Percentiles rank a stretch among this genome's conserved stretches.
phyloP scores from a whole-genome alignment of 192 early-diverging fungal genomes.

The Coemansia guatemalensis region DNA sequence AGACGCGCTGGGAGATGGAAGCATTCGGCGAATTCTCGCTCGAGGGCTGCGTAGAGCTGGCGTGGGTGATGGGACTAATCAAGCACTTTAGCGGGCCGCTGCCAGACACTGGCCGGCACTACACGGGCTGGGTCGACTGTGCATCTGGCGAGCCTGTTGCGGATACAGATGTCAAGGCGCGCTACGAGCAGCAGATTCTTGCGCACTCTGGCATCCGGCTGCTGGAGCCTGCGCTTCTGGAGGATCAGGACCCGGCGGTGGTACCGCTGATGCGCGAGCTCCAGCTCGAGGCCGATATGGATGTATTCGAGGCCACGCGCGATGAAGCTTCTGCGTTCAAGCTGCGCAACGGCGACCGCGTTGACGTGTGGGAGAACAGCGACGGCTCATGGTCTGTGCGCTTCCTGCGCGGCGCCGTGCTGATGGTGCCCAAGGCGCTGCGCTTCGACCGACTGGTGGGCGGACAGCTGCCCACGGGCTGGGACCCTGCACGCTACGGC shows the following conservation, averaged over 20 bases:
- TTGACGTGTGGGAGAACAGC: constrained; percentile 54
- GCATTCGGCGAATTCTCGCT: constrained; percentile 64
- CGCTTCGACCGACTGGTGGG: constrained; percentile 89
- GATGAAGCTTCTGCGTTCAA: constrained; percentile 88
- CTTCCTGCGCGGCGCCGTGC: constrained; percentile 80
- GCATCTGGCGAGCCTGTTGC: constrained; percentile 76
- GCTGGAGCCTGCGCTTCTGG: constrained; percentile 54
- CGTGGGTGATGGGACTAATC: constrained; percentile 97
- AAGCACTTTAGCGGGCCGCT: constrained; percentile 60
- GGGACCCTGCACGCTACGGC: constrained; percentile 90
- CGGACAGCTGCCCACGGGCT: constrained; percentile 94
- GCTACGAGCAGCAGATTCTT: constrained; percentile 88
- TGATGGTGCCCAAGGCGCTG: constrained; percentile 92
- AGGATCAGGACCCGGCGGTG: constrained; percentile 79
- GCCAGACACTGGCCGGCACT: constrained; percentile 7
- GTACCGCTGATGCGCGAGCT: constrained; percentile 90
- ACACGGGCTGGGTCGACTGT: constrained; percentile 84
- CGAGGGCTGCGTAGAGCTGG: constrained; percentile 87
- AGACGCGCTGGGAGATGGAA: constrained; percentile 98
- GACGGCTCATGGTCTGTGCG: constrained; percentile 73
- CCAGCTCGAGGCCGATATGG: constrained; percentile 81
- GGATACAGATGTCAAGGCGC: constrained; percentile 84
- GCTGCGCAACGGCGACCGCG: constrained; percentile 76
- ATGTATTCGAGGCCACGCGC: constrained; percentile 80
- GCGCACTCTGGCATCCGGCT: constrained; percentile 78